These are phyloP conservation scores for Auriscalpium vulgare DNA, from an alignment of 768 basidiomycete species.

Conservation along the genomic window DNA sequence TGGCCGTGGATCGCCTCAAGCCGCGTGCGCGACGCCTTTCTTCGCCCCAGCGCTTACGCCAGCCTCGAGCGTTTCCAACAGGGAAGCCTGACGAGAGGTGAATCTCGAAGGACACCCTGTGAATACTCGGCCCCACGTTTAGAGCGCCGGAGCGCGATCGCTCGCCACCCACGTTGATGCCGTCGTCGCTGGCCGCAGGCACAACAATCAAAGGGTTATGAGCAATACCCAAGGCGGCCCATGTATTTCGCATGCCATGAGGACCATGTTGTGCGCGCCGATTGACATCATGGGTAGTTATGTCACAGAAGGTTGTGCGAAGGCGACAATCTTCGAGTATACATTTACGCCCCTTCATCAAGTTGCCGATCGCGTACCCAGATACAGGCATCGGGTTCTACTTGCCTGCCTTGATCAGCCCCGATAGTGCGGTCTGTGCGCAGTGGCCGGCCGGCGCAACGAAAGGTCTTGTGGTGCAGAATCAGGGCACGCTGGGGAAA, in stretches of 20 bases:
- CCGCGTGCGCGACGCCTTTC: background rate
- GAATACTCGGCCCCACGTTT: background rate
- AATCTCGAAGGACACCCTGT: background rate
- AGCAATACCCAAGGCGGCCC: background rate
- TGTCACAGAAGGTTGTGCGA: slow-evolving; percentile 14
- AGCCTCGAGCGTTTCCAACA: too few relatives aligned
- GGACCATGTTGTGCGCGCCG: background rate
- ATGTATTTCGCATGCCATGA: background rate
- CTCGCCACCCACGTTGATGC: too few relatives aligned
- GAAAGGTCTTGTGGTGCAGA: too few relatives aligned
- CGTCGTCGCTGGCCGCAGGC: too few relatives aligned
- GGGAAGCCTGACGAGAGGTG: background rate
- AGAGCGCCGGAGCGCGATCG: too few relatives aligned
- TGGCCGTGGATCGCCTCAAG: background rate
- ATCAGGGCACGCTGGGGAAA: too few relatives aligned
- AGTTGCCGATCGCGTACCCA: slow-evolving; percentile 10
- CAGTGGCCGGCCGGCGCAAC: too few relatives aligned
- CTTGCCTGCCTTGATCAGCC: background rate
- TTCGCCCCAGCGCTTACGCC: background rate
- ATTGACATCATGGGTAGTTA: slow-evolving; percentile 2
- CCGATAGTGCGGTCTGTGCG: background rate
- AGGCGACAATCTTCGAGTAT: slow-evolving; percentile 15
- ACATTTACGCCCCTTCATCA: slow-evolving; percentile 12
- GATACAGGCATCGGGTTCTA: too few relatives aligned
- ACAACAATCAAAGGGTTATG: too few relatives aligned